Evolutionary conservation across 2,329 filamentous ascomycete genomes (phyloP), one percentile per base, ranked within the genome.

Genomic region (Clarireedia hainanense): DNA sequence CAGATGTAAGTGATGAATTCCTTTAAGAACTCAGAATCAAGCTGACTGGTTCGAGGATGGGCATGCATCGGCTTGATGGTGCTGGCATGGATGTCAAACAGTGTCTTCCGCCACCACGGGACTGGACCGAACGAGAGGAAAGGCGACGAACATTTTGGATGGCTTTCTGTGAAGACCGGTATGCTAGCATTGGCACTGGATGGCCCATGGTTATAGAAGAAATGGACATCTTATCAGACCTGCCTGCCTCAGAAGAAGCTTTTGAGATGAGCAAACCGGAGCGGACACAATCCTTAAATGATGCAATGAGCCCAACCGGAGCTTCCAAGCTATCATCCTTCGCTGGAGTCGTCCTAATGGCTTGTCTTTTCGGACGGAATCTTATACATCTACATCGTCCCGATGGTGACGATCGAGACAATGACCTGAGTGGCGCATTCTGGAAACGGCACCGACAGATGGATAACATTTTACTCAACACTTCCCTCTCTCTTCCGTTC

Each of bases 171-270:
- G 76, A 91, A 60, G 94, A 97, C 67, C 83, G 94, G 52, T 97
- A 96, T 72, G 89, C 91, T 5, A 96, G 91, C 66, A 94, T 96
- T 56, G 94, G 94, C 36, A 97, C 94, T 2, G 94, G 94, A 6
- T 97, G 94, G 94, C 94, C 94, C 0, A 92, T 97, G 88, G 84
- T 81, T 0, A 82, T 97, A 54, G 92, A 97, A 61, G 94, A 99
- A 72, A 82, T 80, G 68, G 94, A 99, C 74, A 89, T 97, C 62
- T 78, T 88, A 74, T 95, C 91, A 24, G 87, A 91, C 62, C 76
- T 99, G 26, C 94, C 94, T 2, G 75, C 86, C 1, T 86, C 86
- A 1, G 92, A 97, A 57, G 88, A 95, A 50, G 85, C 90, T 1
- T 99, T 89, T 66, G 80, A 91, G 20, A 85, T 86, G 73, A 90